phyloP scores from a whole-genome alignment of 139 green algal species.

The Closterium sp. region DNA sequence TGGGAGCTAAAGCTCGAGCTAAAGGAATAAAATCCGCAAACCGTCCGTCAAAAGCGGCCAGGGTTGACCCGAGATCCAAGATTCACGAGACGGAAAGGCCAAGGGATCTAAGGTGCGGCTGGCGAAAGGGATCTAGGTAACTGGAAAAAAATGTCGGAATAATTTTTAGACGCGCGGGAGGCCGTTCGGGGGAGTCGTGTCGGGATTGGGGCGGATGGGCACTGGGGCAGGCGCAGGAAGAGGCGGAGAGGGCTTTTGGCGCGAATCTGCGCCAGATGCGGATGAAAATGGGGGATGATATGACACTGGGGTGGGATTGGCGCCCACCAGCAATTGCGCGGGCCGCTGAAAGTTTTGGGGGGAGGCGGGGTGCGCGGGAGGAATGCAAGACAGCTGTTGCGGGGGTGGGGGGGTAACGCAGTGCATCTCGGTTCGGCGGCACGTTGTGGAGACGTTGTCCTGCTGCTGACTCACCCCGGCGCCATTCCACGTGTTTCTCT shows the following conservation, averaged over 20 bases:
- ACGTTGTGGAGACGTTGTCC: neutral
- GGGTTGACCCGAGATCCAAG: neutral
- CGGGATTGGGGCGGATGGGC: no score
- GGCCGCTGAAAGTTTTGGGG: no score
- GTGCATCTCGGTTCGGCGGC: neutral
- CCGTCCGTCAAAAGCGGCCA: neutral
- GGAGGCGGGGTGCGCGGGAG: no score
- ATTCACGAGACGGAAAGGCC: neutral
- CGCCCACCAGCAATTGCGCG: neutral
- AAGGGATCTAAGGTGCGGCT: neutral
- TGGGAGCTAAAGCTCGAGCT: neutral
- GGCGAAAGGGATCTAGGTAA: neutral
- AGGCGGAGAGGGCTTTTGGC: no score
- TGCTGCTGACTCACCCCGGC: neutral
- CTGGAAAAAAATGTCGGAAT: neutral
- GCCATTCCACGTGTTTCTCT: neutral
- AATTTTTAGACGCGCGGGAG: neutral
- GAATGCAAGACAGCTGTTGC: neutral
- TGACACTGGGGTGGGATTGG: neutral
- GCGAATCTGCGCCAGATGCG: no score
- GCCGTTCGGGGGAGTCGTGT: neutral
- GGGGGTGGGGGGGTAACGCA: no score
- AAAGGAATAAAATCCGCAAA: neutral
- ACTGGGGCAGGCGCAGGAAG: no score
- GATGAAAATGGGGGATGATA: neutral